A percentile compares a stretch with the other conserved stretches of the same genome.
Evolutionary conservation across 176 grass and related monocot species (phyloP).

Genomic region (Paspalum vaginatum): DNA sequence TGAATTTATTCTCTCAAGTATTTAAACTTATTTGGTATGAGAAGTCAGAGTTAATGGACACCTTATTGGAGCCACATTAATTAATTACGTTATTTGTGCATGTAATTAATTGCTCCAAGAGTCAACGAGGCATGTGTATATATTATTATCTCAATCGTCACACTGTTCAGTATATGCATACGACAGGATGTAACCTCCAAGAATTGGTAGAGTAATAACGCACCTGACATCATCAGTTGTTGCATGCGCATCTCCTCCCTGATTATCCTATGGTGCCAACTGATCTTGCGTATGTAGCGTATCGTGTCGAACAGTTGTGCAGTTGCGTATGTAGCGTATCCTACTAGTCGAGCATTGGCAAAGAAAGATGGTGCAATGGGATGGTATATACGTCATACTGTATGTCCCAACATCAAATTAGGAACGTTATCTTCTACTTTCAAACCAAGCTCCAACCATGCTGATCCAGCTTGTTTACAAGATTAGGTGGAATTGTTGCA

Average conservation of each 20-base stretch:
- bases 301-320: not conserved
- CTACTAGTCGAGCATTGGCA: not conserved
- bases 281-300: not conserved
- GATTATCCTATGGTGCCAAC: not conserved
- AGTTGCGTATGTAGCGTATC: not conserved
- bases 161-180: not conserved
- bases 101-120: not conserved
- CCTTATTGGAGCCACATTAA: not conserved
- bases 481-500: too few relatives aligned
- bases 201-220: not conserved
- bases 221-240: not conserved
- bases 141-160: not conserved
- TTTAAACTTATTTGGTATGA: not conserved
- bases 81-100: not conserved
- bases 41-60: not conserved
- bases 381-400: too few relatives aligned
- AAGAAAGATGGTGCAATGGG: too few relatives aligned
- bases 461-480: too few relatives aligned
- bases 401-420: too few relatives aligned
- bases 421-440: too few relatives aligned
- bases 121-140: not conserved
- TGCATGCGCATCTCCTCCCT: not conserved
- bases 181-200: constrained; percentile 11
- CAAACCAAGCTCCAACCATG: too few relatives aligned
- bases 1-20: not conserved